Conservation (phyloP, 1,284 basidiomycete species). For the Trametes versicolor region DNA sequence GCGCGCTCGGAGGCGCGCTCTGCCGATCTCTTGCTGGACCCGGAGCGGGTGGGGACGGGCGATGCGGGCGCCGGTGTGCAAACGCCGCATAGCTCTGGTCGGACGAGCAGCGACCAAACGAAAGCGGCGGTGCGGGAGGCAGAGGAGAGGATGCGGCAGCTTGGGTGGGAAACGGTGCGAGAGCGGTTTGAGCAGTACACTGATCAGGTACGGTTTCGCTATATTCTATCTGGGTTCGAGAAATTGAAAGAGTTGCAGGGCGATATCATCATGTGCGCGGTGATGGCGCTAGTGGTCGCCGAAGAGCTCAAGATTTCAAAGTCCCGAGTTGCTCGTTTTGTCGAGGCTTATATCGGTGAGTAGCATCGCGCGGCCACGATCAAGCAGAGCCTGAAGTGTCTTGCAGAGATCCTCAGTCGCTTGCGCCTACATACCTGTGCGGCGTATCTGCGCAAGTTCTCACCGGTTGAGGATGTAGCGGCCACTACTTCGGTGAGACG, state of each 20-base stretch:
- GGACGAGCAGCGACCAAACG: slow-evolving; percentile 47
- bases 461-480: slow-evolving; percentile 57
- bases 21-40: slow-evolving; percentile 24
- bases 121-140: slow-evolving; percentile 56
- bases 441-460: slow-evolving; percentile 77
- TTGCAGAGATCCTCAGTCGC: slow-evolving; percentile 67
- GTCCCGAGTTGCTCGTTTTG: slow-evolving; percentile 58
- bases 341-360: slow-evolving; percentile 78
- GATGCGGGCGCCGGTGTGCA: neutral
- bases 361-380: neutral
- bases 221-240: neutral
- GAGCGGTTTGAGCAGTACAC: slow-evolving; percentile 69
- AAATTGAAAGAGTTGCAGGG: slow-evolving; percentile 55
- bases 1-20: slow-evolving; percentile 33
- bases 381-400: slow-evolving; percentile 4
- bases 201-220: slow-evolving; percentile 58
- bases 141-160: slow-evolving; percentile 60
- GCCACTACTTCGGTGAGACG: slow-evolving; percentile 60
- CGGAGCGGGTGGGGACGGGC: slow-evolving; percentile 4
- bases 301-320: slow-evolving; percentile 60
- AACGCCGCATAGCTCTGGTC: slow-evolving; percentile 12
- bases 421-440: slow-evolving; percentile 68
- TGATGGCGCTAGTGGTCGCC: slow-evolving; percentile 67
- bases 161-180: slow-evolving; percentile 65
- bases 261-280: slow-evolving; percentile 80